phyloP scores from a whole-genome alignment of 1,284 basidiomycete genomes.

The Apiotrichum porosum region DNA sequence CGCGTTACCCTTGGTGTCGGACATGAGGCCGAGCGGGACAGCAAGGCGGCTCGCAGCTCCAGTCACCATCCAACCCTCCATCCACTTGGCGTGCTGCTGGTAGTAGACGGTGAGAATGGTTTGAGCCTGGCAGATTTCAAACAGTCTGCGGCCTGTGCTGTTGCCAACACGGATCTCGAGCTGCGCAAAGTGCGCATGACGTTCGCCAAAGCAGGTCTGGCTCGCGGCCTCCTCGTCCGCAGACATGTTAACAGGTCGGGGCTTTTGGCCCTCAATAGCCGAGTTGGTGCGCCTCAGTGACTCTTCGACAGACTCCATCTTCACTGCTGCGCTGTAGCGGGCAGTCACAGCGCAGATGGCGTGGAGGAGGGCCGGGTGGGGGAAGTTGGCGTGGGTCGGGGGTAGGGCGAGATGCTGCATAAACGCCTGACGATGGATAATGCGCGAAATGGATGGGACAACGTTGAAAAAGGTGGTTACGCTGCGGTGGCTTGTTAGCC shows the following conservation, averaged over 20 bases:
- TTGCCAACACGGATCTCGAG: conserved; percentile 15
- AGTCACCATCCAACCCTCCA: conserved; percentile 35
- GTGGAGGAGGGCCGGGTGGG: conserved; percentile 47
- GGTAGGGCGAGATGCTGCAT: conserved; percentile 46
- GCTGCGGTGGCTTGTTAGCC: conserved; percentile 11
- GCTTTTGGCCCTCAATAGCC: conserved; percentile 5
- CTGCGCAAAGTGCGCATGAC: conserved; percentile 23
- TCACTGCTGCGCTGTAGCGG: conserved; percentile 37
- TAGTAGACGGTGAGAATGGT: conserved; percentile 23
- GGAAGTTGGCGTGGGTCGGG: conserved; percentile 47
- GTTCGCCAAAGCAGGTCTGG: conserved; percentile 28
- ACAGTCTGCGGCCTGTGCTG: conserved; percentile 15
- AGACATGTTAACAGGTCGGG: conserved; percentile 5
- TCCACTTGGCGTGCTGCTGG: conserved; percentile 31
- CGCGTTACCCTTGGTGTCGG: conserved; percentile 5
- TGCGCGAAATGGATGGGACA: conserved; percentile 38
- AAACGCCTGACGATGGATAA: conserved; percentile 43
- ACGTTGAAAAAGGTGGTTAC: conserved; percentile 43
- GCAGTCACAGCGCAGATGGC: conserved; percentile 48
- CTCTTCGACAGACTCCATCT: conserved; percentile 20
- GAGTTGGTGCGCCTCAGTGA: conserved; percentile 13
- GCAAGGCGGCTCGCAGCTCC: conserved; percentile 22
- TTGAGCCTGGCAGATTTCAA: conserved; percentile 34
- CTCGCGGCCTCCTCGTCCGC: conserved; percentile 17
- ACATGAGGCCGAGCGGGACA: conserved; percentile 30